Evolutionary conservation across 192 early-diverging fungal genomes (phyloP).

Genomic region (Backusella tarrabulga): DNA sequence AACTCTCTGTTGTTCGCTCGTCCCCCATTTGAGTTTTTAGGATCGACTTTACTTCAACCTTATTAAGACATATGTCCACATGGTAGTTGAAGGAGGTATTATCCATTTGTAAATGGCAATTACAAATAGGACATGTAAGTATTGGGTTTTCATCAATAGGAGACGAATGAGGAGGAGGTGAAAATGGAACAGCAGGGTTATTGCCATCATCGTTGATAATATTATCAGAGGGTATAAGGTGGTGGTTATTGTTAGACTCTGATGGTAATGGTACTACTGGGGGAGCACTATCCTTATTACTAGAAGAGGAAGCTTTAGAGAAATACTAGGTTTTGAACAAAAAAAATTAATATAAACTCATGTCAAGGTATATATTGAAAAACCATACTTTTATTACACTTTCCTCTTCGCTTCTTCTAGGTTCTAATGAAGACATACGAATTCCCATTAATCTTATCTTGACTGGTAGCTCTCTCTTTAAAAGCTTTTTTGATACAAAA

Average conservation of each 20-base stretch:
- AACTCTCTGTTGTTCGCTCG: neutral
- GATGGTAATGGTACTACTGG: no score
- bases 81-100: conserved; percentile 22
- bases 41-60: conserved; percentile 20
- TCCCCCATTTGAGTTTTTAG: neutral
- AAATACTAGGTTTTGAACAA: neutral
- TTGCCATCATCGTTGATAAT: neutral
- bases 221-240: neutral
- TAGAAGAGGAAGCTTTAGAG: neutral
- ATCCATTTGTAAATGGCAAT: conserved; percentile 7
- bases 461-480: conserved; percentile 46
- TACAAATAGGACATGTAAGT: conserved; percentile 23
- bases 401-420: conserved; percentile 14
- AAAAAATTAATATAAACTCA: neutral
- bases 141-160: neutral
- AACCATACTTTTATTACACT: conserved; percentile 28
- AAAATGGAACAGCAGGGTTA: neutral
- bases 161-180: neutral
- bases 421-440: conserved; percentile 29
- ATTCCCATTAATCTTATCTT: conserved; percentile 51
- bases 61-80: conserved; percentile 26
- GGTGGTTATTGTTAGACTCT: neutral
- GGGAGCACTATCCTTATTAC: neutral
- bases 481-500: conserved; percentile 21
- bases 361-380: neutral